Evolutionary conservation across 1,284 basidiomycete species (phyloP).

Genomic region (Prillingera fragicola): DNA sequence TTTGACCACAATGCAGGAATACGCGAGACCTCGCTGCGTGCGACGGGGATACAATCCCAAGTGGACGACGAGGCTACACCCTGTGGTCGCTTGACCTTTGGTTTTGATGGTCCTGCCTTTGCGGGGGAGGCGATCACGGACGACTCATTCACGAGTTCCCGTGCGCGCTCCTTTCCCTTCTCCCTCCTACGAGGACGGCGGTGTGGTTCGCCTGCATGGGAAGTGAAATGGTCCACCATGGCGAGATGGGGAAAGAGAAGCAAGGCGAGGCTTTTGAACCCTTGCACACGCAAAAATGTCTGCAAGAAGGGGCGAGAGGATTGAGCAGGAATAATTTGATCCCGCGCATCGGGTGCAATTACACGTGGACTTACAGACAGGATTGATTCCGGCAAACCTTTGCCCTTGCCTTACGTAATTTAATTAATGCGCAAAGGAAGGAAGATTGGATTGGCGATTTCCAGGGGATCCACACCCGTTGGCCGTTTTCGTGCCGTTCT

Average conservation of each 20-base stretch:
- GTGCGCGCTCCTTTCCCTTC: constrained; percentile 28
- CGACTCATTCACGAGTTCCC: constrained; percentile 4
- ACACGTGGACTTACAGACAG: too few species aligned
- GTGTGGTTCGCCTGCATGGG: constrained; percentile 3
- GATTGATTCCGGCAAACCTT: too few species aligned
- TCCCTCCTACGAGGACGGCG: not conserved
- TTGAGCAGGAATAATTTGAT: too few species aligned
- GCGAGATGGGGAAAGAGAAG: constrained; percentile 9
- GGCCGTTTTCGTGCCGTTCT: too few species aligned
- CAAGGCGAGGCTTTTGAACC: not conserved
- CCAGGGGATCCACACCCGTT: too few species aligned
- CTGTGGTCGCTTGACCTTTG: constrained; percentile 1
- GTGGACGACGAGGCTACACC: not conserved
- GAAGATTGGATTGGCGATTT: too few species aligned
- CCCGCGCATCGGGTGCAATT: too few species aligned
- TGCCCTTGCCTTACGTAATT: too few species aligned
- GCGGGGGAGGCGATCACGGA: not conserved
- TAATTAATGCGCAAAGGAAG: too few species aligned
- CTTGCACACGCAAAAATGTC: too few species aligned
- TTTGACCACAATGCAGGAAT: constrained; percentile 72
- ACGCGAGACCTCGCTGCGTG: constrained; percentile 62
- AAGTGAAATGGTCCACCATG: constrained; percentile 19
- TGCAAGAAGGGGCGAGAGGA: too few species aligned
- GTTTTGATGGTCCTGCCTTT: constrained; percentile 10
- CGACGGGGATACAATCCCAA: constrained; percentile 51